Evolutionary conservation across 768 basidiomycete species (phyloP), one percentile per base, ranked within the genome.

Genomic region (Mrakia gelida): DNA sequence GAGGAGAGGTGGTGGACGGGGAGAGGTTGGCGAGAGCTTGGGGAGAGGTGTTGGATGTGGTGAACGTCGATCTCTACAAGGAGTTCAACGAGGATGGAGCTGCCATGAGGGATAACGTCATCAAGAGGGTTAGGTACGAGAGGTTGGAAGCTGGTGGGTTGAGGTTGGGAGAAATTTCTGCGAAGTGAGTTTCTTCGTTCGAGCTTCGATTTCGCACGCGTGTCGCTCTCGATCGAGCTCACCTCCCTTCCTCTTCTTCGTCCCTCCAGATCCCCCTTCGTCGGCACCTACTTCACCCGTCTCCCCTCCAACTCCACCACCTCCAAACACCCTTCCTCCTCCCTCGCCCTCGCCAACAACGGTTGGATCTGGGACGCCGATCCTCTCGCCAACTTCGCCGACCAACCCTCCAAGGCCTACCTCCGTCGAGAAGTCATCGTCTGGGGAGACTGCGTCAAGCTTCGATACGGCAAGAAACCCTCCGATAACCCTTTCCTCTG

Each of bases 341-440:
- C 88, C 21, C 92, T 94, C 82, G 91, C 92, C 2, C 86, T 99
- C 41, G 97, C 96, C 8, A 98, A 98, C 85, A 99, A 99, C 83
- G 97, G 97, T 3, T 99, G 97, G 97, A 94, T 99, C 80, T 99
- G 97, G 96, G 86, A 91, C 80, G 95, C 96, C 2, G 91, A 99
- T 82, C 96, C 97, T 0, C 88, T 98, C 23, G 88, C 90, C 80
- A 98, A 98, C 85, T 99, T 99, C 85, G 97, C 96, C 11, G 88
- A 92, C 21, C 88, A 89, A 38, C 92, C 92, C 0, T 98, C 96
- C 32, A 97, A 95, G 84, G 92, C 94, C 0, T 99, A 98, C 85
- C 88, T 98, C 65, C 91, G 94, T 32, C 92, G 97, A 71, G 93
- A 98, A 84, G 94, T 99, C 75, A 98, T 98, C 81, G 94, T 91